A percentile compares a stretch with the other conserved stretches of the same genome.
These are phyloP conservation scores for Petunia secreta DNA, from an alignment of 257 asterid genomes.

Conservation along the genomic window DNA sequence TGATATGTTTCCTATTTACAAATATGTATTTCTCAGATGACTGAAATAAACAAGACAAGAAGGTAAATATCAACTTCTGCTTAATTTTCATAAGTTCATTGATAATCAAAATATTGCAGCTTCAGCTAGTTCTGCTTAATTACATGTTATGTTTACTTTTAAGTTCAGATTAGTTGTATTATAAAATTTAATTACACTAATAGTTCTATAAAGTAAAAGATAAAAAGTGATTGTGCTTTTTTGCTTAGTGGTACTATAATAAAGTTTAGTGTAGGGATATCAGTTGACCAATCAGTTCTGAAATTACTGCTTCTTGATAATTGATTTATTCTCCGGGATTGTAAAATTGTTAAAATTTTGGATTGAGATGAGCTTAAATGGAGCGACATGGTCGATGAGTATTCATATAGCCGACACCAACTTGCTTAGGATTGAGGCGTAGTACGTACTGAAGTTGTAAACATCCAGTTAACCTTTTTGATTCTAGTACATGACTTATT, in stretches of 20 bases:
- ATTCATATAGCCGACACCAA: not conserved
- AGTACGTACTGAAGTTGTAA: not conserved
- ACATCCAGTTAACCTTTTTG: not conserved
- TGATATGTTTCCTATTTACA: no score
- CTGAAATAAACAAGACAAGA: not conserved
- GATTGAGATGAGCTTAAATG: not conserved
- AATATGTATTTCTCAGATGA: not conserved
- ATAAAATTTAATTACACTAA: not conserved
- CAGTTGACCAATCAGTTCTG: not conserved
- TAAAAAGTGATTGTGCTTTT: not conserved
- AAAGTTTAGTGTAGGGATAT: not conserved
- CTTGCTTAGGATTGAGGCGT: not conserved
- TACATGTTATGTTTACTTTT: not conserved
- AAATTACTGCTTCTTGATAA: not conserved
- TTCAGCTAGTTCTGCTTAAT: not conserved
- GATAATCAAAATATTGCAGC: not conserved
- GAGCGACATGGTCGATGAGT: not conserved
- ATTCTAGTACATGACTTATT: not conserved
- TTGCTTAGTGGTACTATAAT: not conserved
- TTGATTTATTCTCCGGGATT: not conserved
- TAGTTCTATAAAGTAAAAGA: not conserved
- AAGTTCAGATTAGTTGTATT: not conserved
- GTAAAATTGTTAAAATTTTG: accelerated
- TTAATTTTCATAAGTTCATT: not conserved
- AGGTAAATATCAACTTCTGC: slow-evolving; percentile 10